A percentile compares a stretch with the other conserved stretches of the same genome.
Evolutionary conservation across 331 rosid genomes (phyloP).

Genomic region (Malus hybrid): DNA sequence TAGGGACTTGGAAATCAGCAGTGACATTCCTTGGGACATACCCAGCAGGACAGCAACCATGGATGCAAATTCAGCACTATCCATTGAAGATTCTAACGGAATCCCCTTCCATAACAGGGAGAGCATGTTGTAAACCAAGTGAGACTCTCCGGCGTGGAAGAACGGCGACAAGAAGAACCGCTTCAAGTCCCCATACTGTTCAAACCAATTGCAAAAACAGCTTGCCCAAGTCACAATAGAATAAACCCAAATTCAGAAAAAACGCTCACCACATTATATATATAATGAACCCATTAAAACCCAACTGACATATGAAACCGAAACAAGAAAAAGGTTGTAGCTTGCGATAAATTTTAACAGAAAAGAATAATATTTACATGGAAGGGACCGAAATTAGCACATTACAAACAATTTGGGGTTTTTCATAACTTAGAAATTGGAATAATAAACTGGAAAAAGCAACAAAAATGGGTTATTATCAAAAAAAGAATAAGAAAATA

Average conservation of each 20-base stretch:
- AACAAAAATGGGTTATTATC: too few relatives aligned
- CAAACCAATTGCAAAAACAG: neutral
- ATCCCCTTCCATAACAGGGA: slow-evolving; percentile 93
- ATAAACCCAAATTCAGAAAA: neutral
- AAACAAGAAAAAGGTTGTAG: neutral
- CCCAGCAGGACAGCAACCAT: slow-evolving; percentile 59
- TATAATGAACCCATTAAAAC: too few relatives aligned
- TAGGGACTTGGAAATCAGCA: slow-evolving; percentile 58
- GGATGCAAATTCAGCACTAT: slow-evolving; percentile 54
- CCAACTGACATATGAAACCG: neutral
- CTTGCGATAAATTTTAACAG: neutral
- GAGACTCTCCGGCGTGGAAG: slow-evolving; percentile 76
- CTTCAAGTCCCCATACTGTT: slow-evolving; percentile 57
- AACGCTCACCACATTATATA: too few relatives aligned
- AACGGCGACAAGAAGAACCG: slow-evolving; percentile 73
- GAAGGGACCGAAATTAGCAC: neutral
- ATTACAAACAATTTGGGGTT: too few relatives aligned
- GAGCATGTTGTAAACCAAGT: slow-evolving; percentile 79
- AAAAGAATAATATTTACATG: neutral
- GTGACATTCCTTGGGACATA: slow-evolving; percentile 71
- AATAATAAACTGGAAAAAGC: slow-evolving; percentile 26
- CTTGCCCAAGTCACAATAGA: neutral
- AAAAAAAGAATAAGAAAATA: slow-evolving; percentile 18
- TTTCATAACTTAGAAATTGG: too few relatives aligned
- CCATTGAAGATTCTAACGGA: slow-evolving; percentile 63